These are phyloP conservation scores for Xanthoparmelia taractica DNA, from an alignment of 495 filamentous ascomycete species.

Conservation along the genomic window DNA sequence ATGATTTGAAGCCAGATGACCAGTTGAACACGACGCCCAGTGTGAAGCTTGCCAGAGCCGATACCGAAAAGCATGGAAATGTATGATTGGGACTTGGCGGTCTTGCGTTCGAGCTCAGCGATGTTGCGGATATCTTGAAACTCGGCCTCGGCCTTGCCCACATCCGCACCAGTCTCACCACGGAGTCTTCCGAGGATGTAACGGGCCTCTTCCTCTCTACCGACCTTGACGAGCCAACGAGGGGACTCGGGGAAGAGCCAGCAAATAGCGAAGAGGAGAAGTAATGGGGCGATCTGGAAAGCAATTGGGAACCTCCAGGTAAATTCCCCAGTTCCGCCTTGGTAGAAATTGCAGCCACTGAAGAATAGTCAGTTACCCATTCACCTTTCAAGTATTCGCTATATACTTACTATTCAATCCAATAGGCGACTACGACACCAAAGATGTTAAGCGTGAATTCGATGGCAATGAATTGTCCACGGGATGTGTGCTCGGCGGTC, in stretches of 20 bases:
- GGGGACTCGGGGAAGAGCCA: conserved; percentile 63
- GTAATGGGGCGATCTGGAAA: conserved; percentile 59
- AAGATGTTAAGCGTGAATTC: conserved; percentile 70
- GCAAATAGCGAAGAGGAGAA: conserved; percentile 44
- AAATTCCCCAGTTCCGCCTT: conserved; percentile 47
- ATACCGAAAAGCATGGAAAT: conserved; percentile 56
- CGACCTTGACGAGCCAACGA: conserved; percentile 56
- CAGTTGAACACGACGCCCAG: conserved; percentile 57
- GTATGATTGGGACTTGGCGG: conserved; percentile 47
- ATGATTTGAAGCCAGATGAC: conserved; percentile 68
- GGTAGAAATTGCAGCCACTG: conserved; percentile 51
- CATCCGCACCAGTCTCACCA: conserved; percentile 49
- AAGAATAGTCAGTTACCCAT: conserved; percentile 19
- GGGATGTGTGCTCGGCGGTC: conserved; percentile 57
- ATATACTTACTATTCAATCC: conserved; percentile 56
- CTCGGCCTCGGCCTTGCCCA: conserved; percentile 49
- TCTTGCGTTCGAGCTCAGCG: conserved; percentile 48
- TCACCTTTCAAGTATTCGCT: background rate
- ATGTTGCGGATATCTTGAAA: conserved; percentile 56
- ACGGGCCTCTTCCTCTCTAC: conserved; percentile 52
- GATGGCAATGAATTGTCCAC: conserved; percentile 64
- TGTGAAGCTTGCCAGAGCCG: conserved; percentile 55
- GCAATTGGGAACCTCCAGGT: conserved; percentile 64
- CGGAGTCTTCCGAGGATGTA: conserved; percentile 56
- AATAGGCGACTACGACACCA: conserved; percentile 65